phyloP scores from a whole-genome alignment of 2,329 filamentous ascomycete genomes.

The Phialemonium atrogriseum region DNA sequence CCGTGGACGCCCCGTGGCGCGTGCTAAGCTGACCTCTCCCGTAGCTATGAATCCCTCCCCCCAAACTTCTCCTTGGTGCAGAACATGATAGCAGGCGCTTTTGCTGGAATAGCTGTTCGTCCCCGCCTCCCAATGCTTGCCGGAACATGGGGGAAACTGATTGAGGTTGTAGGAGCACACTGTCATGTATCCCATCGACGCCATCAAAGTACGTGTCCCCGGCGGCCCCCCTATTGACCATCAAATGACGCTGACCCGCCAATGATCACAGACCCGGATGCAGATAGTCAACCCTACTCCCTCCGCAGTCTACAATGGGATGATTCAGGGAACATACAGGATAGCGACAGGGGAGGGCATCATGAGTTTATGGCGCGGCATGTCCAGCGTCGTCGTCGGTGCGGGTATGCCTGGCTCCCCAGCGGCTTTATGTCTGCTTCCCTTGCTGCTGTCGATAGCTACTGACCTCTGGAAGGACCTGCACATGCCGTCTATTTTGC shows the following conservation, averaged over 20 bases:
- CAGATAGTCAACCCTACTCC: constrained; percentile 84
- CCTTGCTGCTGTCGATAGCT: no score
- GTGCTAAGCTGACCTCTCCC: constrained; percentile 7
- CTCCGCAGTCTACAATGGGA: constrained; percentile 75
- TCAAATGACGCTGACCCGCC: constrained; percentile 11
- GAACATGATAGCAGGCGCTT: constrained; percentile 94
- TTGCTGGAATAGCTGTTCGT: constrained; percentile 88
- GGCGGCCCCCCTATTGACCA: not conserved
- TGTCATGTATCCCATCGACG: constrained; percentile 97
- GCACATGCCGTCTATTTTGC: constrained; percentile 98
- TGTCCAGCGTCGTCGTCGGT: constrained; percentile 92
- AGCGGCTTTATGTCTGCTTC: constrained; percentile 7
- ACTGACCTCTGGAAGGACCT: constrained; percentile 67
- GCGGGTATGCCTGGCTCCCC: constrained; percentile 63
- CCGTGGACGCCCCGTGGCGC: constrained; percentile 1
- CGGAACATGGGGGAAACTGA: not conserved
- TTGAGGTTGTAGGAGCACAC: constrained; percentile 69
- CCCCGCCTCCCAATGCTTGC: constrained; percentile 8
- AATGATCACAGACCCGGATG: constrained; percentile 73
- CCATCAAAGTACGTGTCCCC: constrained; percentile 70
- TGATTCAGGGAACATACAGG: constrained; percentile 85
- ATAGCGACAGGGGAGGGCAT: constrained; percentile 88
- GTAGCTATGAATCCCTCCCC: constrained; percentile 82
- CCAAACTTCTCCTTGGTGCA: constrained; percentile 89
- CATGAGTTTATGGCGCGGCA: constrained; percentile 87